Base-by-base conservation (phyloP, 2,329 filamentous ascomycete genomes). In the Purpureocillium takamizusanense region DNA sequence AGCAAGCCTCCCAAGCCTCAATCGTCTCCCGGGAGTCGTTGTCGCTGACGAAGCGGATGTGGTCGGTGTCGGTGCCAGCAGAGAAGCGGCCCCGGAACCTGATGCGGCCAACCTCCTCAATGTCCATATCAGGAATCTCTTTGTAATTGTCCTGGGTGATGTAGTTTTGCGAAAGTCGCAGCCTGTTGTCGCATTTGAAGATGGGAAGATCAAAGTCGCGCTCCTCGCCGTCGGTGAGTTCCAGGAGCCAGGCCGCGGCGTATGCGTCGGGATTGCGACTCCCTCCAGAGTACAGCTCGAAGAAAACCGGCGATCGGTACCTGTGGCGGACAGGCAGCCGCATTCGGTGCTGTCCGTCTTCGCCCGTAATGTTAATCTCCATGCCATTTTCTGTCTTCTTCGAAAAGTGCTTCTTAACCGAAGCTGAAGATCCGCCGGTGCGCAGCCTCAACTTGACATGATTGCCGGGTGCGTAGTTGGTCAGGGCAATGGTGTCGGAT, bases 1-100 rank as follows among this genome's bases (percentile, higher is more conserved):
- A 77, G 57, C 90, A 95, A 1, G 88, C 86, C 59, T 95, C 88
- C 87, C 89, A 97, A 0, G 83, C 85, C 63, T 97, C 90, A 46
- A 86, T 94, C 0, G 89, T 95, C 66, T 97, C 92, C 25, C 90
- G 81, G 1, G 83, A 82, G 55, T 94, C 81, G 52, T 94, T 95
- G 59, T 94, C 86, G 35, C 79, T 76, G 16, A 95, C 81, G 50
- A 95, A 95, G 2, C 70, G 72, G 47, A 86, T 74, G 55, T 97
- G 92, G 14, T 86, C 83, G 38, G 86, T 78, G 56, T 95, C 89
- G 35, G 86, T 94, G 12, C 90, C 90, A 1, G 89, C 81, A 46
- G 92, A 94, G 68, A 97, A 97, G 11, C 80, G 74, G 10, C 78
- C 86, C 2, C 72, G 70, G 70, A 97, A 95, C 28, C 78, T 76